Evolutionary conservation across 2,329 filamentous ascomycete genomes (phyloP), one percentile per base, ranked within the genome.

Genomic region (Lasiodiplodia citricola): DNA sequence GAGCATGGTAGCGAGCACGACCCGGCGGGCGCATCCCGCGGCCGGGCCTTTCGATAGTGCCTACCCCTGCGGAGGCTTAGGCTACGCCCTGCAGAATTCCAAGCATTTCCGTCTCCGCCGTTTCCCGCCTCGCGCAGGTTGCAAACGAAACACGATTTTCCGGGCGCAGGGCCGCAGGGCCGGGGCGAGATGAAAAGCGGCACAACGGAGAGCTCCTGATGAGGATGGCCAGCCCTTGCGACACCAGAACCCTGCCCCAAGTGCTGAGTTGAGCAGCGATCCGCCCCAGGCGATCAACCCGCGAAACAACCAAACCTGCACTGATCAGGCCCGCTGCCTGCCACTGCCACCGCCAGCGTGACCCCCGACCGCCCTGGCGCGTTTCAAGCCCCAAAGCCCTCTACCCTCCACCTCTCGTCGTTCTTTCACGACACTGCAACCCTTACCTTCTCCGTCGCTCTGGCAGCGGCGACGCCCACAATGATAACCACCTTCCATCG

Each of bases 401-500:
- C 38, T 25, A 11, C 25, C 60, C 28, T 31, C 28, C 31, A 31
- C n/a, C 28, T 38, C 60, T 50, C 28, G 14, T 50, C 28, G 14
- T 13, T 52, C 60, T 14, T 25, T n/a, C 16, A 31, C n/a, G 37
- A 47, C 28, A 41, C 23, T 35, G 58, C 25, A 25, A 21, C 31
- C 25, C 25, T 50, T 63, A n/a, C 25, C 41, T 50, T 63, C 58
- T 50, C 35, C 25, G 60, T 64, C 60, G 28, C 60, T 51, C 60
- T 64, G 60, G 60, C 60, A 64, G 60, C 60, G 60, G 60, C 60
- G 47, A 52, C 47, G 47, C 5, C 65, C 25, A 55, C 44, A 28
- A 67, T 67, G 65, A 41, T 67, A 37, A 28, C 65, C 16, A 67
- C 54, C 65, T 67, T 55, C 41, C 65, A 67, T 16, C 65, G 65